These are phyloP conservation scores for Komagataella phaffii DNA, from an alignment of 805 yeast genomes.

Conservation along the genomic window DNA sequence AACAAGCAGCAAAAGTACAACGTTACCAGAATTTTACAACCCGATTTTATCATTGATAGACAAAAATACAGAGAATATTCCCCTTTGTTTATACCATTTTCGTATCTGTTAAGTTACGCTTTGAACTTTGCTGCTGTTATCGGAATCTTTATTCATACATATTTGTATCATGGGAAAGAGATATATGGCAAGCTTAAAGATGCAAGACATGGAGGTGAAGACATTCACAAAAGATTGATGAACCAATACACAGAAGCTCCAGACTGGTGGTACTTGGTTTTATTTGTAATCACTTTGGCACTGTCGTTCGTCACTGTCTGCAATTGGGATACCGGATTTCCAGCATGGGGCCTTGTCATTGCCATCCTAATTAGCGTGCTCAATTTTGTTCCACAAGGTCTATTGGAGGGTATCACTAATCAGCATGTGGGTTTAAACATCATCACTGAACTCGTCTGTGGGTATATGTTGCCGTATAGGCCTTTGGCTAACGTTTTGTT, in stretches of 20 bases:
- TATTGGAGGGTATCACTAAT: slow-evolving; percentile 53
- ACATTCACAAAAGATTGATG: slow-evolving; percentile 35
- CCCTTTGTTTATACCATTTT: background rate
- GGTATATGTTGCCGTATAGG: slow-evolving; percentile 49
- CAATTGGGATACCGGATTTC: slow-evolving; percentile 36
- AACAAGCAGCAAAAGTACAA: background rate
- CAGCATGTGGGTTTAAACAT: slow-evolving; percentile 45
- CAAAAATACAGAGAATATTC: background rate
- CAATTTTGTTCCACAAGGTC: slow-evolving; percentile 47
- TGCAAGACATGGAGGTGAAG: slow-evolving; percentile 1
- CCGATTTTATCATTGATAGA: background rate
- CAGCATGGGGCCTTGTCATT: slow-evolving; percentile 50
- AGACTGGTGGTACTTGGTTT: slow-evolving; percentile 49
- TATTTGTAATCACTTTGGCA: slow-evolving; percentile 30
- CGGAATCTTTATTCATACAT: background rate
- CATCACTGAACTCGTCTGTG: slow-evolving; percentile 49
- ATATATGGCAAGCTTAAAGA: background rate
- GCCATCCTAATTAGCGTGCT: slow-evolving; percentile 40
- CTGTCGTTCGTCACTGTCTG: slow-evolving; percentile 25
- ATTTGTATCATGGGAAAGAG: background rate
- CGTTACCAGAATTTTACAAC: background rate
- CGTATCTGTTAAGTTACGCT: background rate
- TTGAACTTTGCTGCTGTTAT: background rate
- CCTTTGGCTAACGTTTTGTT: slow-evolving; percentile 51
- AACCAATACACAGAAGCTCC: slow-evolving; percentile 53